A percentile compares a stretch with the other conserved stretches of the same genome.
phyloP scores from a whole-genome alignment of 495 filamentous ascomycete genomes.

The Aeminium ludgeri region DNA sequence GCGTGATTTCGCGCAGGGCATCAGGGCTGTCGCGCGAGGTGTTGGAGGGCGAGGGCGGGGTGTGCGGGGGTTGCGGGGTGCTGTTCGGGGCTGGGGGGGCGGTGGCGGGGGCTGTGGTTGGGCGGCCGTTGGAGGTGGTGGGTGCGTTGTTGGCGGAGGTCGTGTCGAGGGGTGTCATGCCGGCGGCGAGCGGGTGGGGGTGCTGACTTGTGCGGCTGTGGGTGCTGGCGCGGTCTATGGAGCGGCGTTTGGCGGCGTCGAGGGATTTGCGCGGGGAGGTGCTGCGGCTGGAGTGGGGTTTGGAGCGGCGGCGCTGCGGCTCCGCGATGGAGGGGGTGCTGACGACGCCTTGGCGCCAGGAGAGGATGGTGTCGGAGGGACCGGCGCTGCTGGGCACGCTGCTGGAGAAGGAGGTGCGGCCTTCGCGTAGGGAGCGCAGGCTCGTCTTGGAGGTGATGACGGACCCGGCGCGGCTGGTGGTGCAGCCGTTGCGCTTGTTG shows the following conservation, averaged over 20 bases:
- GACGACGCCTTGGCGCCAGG: conserved; percentile 70
- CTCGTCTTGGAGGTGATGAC: conserved; percentile 41
- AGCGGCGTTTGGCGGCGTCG: background rate
- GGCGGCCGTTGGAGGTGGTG: background rate
- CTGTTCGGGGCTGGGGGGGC: background rate
- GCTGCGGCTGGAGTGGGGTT: conserved; percentile 27
- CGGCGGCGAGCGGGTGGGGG: background rate
- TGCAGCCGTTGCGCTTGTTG: conserved; percentile 39
- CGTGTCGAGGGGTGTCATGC: background rate
- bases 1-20: background rate
- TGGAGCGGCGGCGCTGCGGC: conserved; percentile 23
- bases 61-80: background rate
- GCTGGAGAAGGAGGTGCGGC: conserved; percentile 24
- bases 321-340: conserved; percentile 37
- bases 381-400: too few relatives aligned
- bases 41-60: background rate
- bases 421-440: conserved; percentile 37
- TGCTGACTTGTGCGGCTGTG: background rate
- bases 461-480: conserved; percentile 48
- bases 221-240: background rate
- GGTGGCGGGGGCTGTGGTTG: background rate
- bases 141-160: background rate
- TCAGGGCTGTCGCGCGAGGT: background rate
- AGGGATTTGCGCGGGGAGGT: conserved; percentile 40
- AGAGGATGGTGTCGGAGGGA: conserved; percentile 66